Percentiles rank a stretch among this genome's conserved stretches.
These are phyloP conservation scores for Stachybotrys chartarum DNA, from an alignment of 2,329 filamentous ascomycete species.

Conservation along the genomic window DNA sequence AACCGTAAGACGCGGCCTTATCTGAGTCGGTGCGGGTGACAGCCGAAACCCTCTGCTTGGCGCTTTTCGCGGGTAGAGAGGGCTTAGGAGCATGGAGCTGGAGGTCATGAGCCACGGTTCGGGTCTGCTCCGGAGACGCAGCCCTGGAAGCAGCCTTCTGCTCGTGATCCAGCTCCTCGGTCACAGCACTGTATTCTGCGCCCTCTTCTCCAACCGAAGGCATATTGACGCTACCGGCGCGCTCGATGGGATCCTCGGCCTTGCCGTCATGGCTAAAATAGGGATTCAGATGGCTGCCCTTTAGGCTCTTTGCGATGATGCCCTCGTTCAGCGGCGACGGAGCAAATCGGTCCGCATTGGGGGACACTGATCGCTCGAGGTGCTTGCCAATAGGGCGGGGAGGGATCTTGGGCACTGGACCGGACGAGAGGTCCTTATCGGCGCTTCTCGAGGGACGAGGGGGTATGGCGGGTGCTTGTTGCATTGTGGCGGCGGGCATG, in stretches of 20 bases:
- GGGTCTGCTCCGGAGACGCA: conserved; percentile 61
- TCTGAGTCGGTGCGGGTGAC: conserved; percentile 92
- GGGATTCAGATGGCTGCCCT: conserved; percentile 24
- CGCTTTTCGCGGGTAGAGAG: conserved; percentile 71
- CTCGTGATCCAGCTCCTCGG: conserved; percentile 37
- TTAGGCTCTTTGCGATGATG: conserved; percentile 41
- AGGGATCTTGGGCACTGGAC: conserved; percentile 60
- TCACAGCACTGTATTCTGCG: conserved; percentile 66
- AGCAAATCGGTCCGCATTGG: conserved; percentile 70
- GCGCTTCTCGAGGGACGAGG: conserved; percentile 47
- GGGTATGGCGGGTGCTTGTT: conserved; percentile 45
- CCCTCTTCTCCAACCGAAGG: conserved; percentile 88
- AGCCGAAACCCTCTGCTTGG: conserved; percentile 72
- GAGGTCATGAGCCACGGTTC: conserved; percentile 71
- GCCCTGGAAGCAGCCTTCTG: conserved; percentile 25
- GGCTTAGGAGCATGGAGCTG: conserved; percentile 86
- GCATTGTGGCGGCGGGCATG: conserved; percentile 46
- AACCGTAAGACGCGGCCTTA: conserved; percentile 74
- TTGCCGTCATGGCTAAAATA: conserved; percentile 23
- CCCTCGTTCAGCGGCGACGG: conserved; percentile 79
- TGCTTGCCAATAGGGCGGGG: conserved; percentile 68
- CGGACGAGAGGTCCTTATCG: conserved; percentile 33
- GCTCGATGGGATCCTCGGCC: conserved; percentile 39
- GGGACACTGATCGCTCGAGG: conserved; percentile 68
- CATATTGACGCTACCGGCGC: conserved; percentile 71